phyloP scores from a whole-genome alignment of 352 stramenopile genomes.

The Globisporangium emineosum region DNA sequence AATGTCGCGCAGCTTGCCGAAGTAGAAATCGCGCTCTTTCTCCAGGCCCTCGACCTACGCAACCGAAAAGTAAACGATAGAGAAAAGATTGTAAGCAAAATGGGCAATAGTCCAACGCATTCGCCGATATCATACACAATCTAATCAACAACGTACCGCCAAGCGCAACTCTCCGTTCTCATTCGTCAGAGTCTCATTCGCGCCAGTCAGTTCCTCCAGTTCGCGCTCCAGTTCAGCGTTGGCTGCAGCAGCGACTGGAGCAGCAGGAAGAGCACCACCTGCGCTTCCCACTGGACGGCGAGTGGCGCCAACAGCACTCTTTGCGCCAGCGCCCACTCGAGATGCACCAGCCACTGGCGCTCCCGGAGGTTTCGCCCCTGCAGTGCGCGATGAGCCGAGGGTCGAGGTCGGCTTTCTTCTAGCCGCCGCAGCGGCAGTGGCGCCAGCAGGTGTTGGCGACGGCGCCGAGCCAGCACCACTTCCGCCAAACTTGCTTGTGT shows the following conservation, averaged over 20 bases:
- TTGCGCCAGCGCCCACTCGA: constrained; percentile 16
- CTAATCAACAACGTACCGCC: constrained; percentile 37
- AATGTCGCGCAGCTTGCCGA: constrained; percentile 97
- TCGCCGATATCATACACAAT: not conserved
- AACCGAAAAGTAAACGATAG: constrained; percentile 7
- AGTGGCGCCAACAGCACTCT: constrained; percentile 18
- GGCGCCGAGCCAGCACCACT: constrained; percentile 20
- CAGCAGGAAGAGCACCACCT: constrained; percentile 15
- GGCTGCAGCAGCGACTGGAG: constrained; percentile 16
- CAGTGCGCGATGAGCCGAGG: constrained; percentile 21
- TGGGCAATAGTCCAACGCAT: not conserved
- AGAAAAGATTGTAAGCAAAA: constrained; percentile 2
- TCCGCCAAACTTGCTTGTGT: constrained; percentile 65
- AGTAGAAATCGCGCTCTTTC: constrained; percentile 99
- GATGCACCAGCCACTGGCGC: constrained; percentile 31
- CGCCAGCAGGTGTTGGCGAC: constrained; percentile 22
- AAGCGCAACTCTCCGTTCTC: constrained; percentile 73
- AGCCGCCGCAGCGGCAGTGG: constrained; percentile 21
- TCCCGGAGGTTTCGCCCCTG: constrained; percentile 40
- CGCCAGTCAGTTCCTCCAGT: constrained; percentile 63
- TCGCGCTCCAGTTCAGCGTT: constrained; percentile 64
- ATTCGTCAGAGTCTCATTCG: constrained; percentile 72
- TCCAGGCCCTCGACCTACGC: constrained; percentile 86
- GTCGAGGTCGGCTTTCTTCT: constrained; percentile 41
- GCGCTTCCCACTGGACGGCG: constrained; percentile 34